Evolutionary conservation across 148 eudicot genomes (phyloP), one percentile per base, ranked within the genome.

Genomic region (Diospyros lotus): DNA sequence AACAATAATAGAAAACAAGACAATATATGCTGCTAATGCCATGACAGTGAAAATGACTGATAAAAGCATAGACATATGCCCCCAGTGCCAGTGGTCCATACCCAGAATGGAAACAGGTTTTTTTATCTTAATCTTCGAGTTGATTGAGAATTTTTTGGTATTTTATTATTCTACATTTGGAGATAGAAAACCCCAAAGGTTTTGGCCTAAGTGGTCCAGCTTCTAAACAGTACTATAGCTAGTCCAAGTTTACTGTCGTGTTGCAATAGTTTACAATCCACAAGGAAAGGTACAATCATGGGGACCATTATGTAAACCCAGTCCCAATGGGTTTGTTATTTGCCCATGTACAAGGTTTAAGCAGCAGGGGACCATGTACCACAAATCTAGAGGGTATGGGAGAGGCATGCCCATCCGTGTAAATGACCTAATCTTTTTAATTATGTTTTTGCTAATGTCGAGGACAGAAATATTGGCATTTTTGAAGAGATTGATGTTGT

Each of bases 241-340:
- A 46, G 48, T 9, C 55, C 7, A 56, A 13, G 18, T 3, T 11
- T 17, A 66, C 17, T 17, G 11, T 46, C 9, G 40, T 17, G n/a
- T 17, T 45, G 10, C 3, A 46, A 48, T 17, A 1, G 1, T 17
- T 67, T 17, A 5, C 53, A 38, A 15, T 14, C 52, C 1, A 45
- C 39, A 66, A 48, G 11, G 55, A 17, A 12, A 48, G 17, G 55
- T 67, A 67, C 70, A 67, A 67, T 67, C 55, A 67, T 67, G 70
- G 70, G 70, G 70, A 67, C 70, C 70, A 67, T 67, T 15, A 48
- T 48, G 6, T 14, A 10, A 48, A 48, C 52, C 11, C 48, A 40
- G 42, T 17, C 17, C 13, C 9, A 67, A 39, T 67, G 48, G 48
- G 48, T 46, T 17, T 14, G 11, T 17, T 67, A 67, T 67, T 67